Evolutionary conservation across 352 stramenopile genomes (phyloP).

Genomic region (Phytopythium boreale): DNA sequence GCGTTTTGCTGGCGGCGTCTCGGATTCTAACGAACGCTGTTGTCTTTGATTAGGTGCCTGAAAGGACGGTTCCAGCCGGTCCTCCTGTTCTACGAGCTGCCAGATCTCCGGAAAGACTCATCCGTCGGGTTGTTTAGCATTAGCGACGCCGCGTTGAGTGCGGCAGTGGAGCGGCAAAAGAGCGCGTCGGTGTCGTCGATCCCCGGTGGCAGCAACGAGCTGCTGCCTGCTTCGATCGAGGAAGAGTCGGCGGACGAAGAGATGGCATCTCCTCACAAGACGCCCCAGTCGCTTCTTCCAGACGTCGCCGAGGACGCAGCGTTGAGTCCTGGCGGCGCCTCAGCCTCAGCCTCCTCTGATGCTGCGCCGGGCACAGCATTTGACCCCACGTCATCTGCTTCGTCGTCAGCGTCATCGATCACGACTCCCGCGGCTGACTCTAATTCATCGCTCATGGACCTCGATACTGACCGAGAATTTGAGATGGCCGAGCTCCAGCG

Average conservation of each 20-base stretch:
- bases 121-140: conserved; percentile 63
- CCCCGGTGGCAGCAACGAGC: conserved; percentile 25
- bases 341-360: neutral
- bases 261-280: conserved; percentile 24
- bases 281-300: neutral
- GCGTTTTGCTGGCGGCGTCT: too few species aligned
- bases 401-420: neutral
- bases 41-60: conserved; percentile 30
- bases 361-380: neutral
- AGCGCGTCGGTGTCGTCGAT: conserved; percentile 61
- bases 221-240: conserved; percentile 48
- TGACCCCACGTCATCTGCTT: neutral
- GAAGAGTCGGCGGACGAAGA: conserved; percentile 56
- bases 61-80: conserved; percentile 84
- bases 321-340: conserved; percentile 6
- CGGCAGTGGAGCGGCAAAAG: conserved; percentile 32
- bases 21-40: too few species aligned
- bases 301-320: conserved; percentile 31
- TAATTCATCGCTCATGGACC: conserved; percentile 19
- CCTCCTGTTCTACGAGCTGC: conserved; percentile 82
- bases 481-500: conserved; percentile 51
- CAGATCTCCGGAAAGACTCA: conserved; percentile 78
- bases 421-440: conserved; percentile 7
- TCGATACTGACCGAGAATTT: conserved; percentile 49
- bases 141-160: conserved; percentile 13